These are phyloP conservation scores for Aphanomyces astaci DNA, from an alignment of 352 stramenopile genomes.

Conservation along the genomic window DNA sequence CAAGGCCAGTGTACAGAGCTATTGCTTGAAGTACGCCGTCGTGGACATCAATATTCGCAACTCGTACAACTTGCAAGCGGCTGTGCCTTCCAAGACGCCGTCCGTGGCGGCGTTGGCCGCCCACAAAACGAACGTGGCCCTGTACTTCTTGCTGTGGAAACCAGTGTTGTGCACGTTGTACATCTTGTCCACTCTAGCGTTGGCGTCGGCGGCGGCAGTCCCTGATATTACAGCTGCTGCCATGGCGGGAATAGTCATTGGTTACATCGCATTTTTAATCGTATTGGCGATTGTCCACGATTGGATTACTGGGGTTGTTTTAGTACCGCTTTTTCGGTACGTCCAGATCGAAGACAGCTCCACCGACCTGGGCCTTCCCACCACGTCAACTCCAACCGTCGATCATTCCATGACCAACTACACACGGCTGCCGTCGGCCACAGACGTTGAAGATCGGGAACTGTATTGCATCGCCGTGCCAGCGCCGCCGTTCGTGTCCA, in stretches of 20 bases:
- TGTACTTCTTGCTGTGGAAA: constrained; percentile 4
- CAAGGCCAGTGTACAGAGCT: neutral
- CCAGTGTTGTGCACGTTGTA: neutral
- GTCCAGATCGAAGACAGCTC: neutral
- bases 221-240: neutral
- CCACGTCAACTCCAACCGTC: no score
- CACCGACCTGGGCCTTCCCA: no score
- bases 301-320: neutral
- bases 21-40: neutral
- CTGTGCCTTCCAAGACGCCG: neutral
- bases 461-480: constrained; percentile 7
- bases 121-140: neutral
- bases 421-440: neutral
- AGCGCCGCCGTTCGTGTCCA: neutral
- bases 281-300: neutral
- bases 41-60: neutral
- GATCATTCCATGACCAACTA: neutral
- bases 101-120: neutral
- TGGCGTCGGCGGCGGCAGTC: neutral
- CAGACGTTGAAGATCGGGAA: neutral
- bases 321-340: neutral
- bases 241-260: neutral
- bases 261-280: neutral
- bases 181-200: neutral
- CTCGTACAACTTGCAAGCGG: neutral